Percentiles rank a stretch among this genome's conserved stretches.
Conservation (phyloP, 306 rosid species). For the Argentina anserina region DNA sequence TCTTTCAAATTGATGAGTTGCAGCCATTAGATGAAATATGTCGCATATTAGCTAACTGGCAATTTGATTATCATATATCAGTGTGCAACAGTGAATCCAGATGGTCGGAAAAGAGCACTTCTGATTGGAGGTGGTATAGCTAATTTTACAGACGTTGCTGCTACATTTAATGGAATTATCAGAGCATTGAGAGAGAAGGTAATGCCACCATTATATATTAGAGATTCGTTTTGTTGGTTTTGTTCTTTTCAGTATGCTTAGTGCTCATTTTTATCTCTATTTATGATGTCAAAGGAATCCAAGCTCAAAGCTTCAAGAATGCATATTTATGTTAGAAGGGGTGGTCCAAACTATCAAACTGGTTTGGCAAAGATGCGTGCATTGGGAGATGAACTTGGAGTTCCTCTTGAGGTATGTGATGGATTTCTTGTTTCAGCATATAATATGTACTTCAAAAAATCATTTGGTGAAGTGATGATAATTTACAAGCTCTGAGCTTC, state of each 20-base stretch:
- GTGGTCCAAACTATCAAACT: slow-evolving; percentile 85
- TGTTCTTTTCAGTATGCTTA: background rate
- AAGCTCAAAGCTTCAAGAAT: slow-evolving; percentile 77
- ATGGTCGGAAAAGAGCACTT: slow-evolving; percentile 86
- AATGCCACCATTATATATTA: background rate
- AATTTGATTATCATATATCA: slow-evolving; percentile 16
- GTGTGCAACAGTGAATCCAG: slow-evolving; percentile 85
- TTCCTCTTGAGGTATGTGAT: slow-evolving; percentile 66
- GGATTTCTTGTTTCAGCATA: background rate
- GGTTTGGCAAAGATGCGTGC: slow-evolving; percentile 76
- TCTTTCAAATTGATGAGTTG: background rate
- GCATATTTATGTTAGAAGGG: slow-evolving; percentile 78
- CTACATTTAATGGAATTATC: slow-evolving; percentile 77
- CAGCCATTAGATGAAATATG: background rate
- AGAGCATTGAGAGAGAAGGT: slow-evolving; percentile 80
- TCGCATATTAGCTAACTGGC: background rate
- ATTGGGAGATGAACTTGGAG: slow-evolving; percentile 73
- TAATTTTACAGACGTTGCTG: slow-evolving; percentile 86
- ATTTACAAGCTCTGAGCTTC: background rate
- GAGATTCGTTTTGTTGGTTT: background rate
- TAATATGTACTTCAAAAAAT: background rate
- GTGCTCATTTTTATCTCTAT: background rate
- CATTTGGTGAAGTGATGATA: background rate
- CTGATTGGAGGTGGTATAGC: slow-evolving; percentile 92
- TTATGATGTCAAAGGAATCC: slow-evolving; percentile 43